A percentile compares a stretch with the other conserved stretches of the same genome.
Evolutionary conservation across 768 basidiomycete species (phyloP).

Genomic region (Thelephora ganbajun): DNA sequence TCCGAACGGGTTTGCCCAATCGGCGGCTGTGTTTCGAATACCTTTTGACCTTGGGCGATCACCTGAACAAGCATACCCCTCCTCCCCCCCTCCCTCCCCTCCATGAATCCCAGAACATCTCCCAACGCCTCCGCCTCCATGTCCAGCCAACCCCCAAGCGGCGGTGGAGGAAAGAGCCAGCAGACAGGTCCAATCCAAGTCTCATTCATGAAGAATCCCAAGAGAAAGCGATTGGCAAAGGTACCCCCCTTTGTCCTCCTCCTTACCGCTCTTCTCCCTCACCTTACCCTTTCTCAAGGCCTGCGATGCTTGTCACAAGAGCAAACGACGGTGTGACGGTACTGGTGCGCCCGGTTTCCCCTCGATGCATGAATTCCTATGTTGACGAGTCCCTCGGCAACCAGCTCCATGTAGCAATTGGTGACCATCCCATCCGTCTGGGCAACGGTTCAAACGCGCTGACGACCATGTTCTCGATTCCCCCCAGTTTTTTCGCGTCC

Average conservation of each 20-base stretch:
- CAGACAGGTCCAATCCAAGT: conserved; percentile 6
- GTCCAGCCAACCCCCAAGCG: background rate
- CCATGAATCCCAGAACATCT: no score
- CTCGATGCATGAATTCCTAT: background rate
- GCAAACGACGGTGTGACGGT: conserved; percentile 74
- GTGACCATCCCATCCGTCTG: conserved; percentile 20
- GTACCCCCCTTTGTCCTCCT: conserved; percentile 13
- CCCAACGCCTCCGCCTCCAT: background rate
- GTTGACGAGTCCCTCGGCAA: conserved; percentile 6
- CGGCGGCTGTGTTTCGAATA: no score
- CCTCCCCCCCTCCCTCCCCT: no score
- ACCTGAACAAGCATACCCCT: no score
- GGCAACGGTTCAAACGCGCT: no score
- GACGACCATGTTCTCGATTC: conserved; percentile 8
- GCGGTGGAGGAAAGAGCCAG: background rate
- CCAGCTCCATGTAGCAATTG: conserved; percentile 77
- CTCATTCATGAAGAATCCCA: conserved; percentile 37
- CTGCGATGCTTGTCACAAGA: conserved; percentile 77
- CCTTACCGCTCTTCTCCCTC: background rate
- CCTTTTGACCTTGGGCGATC: no score
- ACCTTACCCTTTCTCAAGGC: conserved; percentile 23
- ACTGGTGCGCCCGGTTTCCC: conserved; percentile 35
- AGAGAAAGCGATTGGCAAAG: conserved; percentile 41
- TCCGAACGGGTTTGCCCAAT: no score
- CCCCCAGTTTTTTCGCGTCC: conserved; percentile 58